A percentile compares a stretch with the other conserved stretches of the same genome.
Evolutionary conservation across 441 rosid species (phyloP).

Genomic region (Gossypium davidsonii): DNA sequence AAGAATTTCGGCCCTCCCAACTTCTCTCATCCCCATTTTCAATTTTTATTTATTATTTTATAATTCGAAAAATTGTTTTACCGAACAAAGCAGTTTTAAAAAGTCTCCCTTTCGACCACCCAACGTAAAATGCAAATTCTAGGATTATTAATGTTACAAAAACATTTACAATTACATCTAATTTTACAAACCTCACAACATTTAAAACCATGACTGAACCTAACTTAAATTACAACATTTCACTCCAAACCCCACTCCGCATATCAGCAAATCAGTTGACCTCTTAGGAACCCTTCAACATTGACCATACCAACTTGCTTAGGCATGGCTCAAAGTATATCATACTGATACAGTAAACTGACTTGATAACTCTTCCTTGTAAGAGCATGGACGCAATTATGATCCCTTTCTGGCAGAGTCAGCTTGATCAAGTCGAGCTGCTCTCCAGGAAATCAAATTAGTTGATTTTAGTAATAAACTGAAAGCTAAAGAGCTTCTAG

Average conservation of each 20-base stretch:
- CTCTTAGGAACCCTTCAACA: not conserved
- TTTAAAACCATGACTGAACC: conserved; percentile 5
- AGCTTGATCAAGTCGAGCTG: conserved; percentile 50
- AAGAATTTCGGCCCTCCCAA: not conserved
- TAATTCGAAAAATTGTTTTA: not conserved
- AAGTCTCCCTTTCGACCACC: not conserved
- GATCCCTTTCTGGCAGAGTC: conserved; percentile 33
- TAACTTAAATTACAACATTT: not conserved
- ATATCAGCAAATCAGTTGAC: not conserved
- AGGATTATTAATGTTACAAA: not conserved
- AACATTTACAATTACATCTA: not conserved
- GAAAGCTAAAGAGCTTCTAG: conserved; percentile 72
- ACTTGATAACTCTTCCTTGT: not conserved
- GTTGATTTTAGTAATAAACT: conserved; percentile 72
- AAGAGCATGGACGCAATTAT: not conserved
- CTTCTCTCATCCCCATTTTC: not conserved
- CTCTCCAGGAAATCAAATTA: conserved; percentile 57
- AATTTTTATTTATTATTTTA: not conserved
- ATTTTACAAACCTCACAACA: not conserved
- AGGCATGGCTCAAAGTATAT: not conserved
- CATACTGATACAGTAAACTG: not conserved
- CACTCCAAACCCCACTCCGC: not conserved
- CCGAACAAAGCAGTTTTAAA: not conserved
- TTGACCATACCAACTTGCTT: not conserved
- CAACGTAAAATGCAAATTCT: conserved; percentile 2